phyloP scores from a whole-genome alignment of 768 basidiomycete species.

The Psilocybe cubensis region DNA sequence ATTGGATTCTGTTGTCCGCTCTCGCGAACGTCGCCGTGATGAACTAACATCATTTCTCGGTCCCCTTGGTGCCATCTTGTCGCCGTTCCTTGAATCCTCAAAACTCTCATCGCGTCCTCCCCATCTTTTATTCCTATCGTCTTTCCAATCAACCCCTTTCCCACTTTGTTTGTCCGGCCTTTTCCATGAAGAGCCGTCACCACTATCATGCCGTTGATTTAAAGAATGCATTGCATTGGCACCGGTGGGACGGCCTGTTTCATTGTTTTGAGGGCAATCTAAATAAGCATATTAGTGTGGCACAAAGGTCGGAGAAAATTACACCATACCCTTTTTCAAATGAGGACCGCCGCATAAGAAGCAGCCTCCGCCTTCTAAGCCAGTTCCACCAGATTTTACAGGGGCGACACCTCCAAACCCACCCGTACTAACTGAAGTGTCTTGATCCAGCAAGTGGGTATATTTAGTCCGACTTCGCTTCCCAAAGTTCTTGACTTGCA shows the following conservation, averaged over 20 bases:
- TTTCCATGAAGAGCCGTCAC: slow-evolving; percentile 17
- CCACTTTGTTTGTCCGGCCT: slow-evolving; percentile 21
- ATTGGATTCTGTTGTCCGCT: slow-evolving; percentile 34
- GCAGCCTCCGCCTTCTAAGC: slow-evolving; percentile 70
- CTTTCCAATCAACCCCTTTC: slow-evolving; percentile 26
- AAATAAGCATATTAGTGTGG: background rate
- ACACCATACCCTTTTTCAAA: slow-evolving; percentile 78
- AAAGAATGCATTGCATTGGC: slow-evolving; percentile 23
- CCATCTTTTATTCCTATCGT: slow-evolving; percentile 19
- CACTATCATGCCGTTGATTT: slow-evolving; percentile 17
- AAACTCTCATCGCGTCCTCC: slow-evolving; percentile 24
- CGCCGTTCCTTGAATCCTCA: slow-evolving; percentile 28
- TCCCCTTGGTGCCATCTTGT: slow-evolving; percentile 24
- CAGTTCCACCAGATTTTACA: slow-evolving; percentile 58
- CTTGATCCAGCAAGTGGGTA: slow-evolving; percentile 94
- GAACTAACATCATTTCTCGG: slow-evolving; percentile 14
- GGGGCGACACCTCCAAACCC: slow-evolving; percentile 68
- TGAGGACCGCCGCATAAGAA: slow-evolving; percentile 95
- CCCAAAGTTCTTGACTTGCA: slow-evolving; percentile 97
- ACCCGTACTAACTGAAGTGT: slow-evolving; percentile 70
- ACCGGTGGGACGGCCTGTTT: slow-evolving; percentile 25
- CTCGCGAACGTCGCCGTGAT: slow-evolving; percentile 31
- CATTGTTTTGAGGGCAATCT: slow-evolving; percentile 37
- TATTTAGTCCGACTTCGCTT: slow-evolving; percentile 94
- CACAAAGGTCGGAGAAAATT: background rate